Percentiles rank a stretch among this genome's conserved stretches.
Evolutionary conservation across 345 rosid species (phyloP).

Genomic region (Diplotaxis tenuifolia): DNA sequence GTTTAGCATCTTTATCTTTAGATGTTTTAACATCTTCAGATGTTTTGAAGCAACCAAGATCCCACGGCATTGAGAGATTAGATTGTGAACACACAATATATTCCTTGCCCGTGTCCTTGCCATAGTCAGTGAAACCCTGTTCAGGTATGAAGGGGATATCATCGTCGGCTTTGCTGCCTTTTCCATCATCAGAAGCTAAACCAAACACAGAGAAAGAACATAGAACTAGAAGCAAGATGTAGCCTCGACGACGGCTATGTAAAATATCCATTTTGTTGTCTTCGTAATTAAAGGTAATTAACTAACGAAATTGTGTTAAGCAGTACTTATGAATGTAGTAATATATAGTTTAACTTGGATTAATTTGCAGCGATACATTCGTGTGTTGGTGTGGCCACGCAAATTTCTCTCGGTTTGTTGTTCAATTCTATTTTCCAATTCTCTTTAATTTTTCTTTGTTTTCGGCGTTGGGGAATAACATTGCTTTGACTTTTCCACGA

Average conservation of each 20-base stretch:
- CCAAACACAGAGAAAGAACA: not conserved
- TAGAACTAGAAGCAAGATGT: slow-evolving; percentile 12
- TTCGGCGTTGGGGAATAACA: not conserved
- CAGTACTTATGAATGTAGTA: not conserved
- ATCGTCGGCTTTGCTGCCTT: not conserved
- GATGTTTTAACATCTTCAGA: not conserved
- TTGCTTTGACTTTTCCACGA: not conserved
- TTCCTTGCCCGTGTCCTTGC: not conserved
- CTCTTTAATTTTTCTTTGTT: not conserved
- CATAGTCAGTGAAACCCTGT: not conserved
- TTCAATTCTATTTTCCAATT: not conserved
- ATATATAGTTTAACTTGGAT: not conserved
- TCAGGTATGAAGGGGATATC: not conserved
- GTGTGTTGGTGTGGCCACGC: not conserved
- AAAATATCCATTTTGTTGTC: slow-evolving; percentile 4
- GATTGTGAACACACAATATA: not conserved
- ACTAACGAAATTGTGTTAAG: not conserved
- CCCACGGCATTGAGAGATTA: not conserved
- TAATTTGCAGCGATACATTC: not conserved
- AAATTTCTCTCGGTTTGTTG: not conserved
- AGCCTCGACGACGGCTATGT: not conserved
- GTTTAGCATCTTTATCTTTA: no score
- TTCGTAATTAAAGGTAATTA: not conserved
- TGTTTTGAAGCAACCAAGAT: not conserved
- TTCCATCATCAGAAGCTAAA: not conserved